A percentile compares a stretch with the other conserved stretches of the same genome.
Conservation (phyloP, 768 basidiomycete species). For the Suillus alpinus region DNA sequence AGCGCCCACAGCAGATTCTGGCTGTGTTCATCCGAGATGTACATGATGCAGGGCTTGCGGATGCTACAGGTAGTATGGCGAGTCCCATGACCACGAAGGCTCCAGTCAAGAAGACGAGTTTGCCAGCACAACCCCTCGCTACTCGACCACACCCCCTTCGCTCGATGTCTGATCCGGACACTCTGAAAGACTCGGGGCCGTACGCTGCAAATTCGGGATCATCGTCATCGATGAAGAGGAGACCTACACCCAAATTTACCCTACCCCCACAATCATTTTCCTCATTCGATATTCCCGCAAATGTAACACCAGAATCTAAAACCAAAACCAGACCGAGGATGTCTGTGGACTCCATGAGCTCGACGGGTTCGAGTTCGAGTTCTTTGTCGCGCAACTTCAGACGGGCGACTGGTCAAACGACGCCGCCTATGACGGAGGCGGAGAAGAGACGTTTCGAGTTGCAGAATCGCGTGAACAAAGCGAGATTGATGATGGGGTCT, state of each 20-base stretch:
- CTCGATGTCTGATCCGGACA: conserved; percentile 3
- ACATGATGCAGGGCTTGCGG: conserved; percentile 42
- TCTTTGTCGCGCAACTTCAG: conserved; percentile 11
- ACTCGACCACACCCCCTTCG: conserved; percentile 1
- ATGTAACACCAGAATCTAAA: conserved; percentile 21
- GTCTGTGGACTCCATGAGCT: conserved; percentile 27
- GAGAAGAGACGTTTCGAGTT: conserved; percentile 58
- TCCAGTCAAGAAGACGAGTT: conserved; percentile 6
- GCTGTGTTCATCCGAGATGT: conserved; percentile 86
- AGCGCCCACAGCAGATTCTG: conserved; percentile 66
- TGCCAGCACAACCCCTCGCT: background rate
- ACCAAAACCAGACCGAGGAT: background rate
- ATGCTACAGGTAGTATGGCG: conserved; percentile 54
- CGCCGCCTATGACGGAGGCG: conserved; percentile 39
- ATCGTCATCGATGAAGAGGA: background rate
- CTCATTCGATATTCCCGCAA: conserved; percentile 10
- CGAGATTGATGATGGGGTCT: conserved; percentile 55
- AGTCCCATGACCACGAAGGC: conserved; percentile 6
- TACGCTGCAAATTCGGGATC: background rate
- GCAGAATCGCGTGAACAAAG: conserved; percentile 63
- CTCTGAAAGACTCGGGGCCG: background rate
- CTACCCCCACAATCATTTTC: background rate
- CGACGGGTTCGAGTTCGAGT: conserved; percentile 21
- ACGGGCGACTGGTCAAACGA: background rate
- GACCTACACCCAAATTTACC: background rate